Conservation (phyloP, 495 filamentous ascomycete genomes). For the Paragyromitra xinjiangensis region DNA sequence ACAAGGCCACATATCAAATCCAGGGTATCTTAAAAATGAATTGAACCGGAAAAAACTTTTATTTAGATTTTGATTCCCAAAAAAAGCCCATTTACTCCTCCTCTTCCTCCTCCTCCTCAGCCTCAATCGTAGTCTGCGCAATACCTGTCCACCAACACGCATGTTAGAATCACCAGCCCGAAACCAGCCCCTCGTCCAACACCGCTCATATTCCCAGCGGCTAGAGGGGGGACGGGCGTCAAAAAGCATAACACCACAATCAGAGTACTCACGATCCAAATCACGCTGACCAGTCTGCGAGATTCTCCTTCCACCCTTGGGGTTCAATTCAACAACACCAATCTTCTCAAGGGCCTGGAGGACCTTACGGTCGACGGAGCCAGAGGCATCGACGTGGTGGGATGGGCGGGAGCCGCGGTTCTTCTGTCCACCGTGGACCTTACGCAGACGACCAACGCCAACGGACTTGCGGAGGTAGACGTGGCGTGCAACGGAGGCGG, state of each 20-base stretch:
- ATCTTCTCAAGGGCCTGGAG: conserved; percentile 98
- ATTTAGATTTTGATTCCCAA: conserved; percentile 38
- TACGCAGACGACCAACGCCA: conserved; percentile 88
- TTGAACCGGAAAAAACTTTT: conserved; percentile 41
- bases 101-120: conserved; percentile 42
- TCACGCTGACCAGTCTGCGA: conserved; percentile 97
- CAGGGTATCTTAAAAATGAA: conserved; percentile 12
- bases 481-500: conserved; percentile 94
- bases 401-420: conserved; percentile 92
- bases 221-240: conserved; percentile 57
- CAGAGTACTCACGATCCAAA: conserved; percentile 77
- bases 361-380: conserved; percentile 93
- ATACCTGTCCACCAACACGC: conserved; percentile 43
- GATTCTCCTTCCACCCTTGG: conserved; percentile 95
- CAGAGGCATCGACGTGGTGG: conserved; percentile 94
- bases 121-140: conserved; percentile 50
- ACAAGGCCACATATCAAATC: not conserved
- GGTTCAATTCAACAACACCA: conserved; percentile 97
- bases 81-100: conserved; percentile 33
- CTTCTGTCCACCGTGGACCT: conserved; percentile 93
- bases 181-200: conserved; percentile 58
- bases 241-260: not conserved
- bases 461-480: conserved; percentile 99
- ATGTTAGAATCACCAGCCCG: conserved; percentile 53
- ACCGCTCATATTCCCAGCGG: conserved; percentile 59